Percentiles rank a stretch among this genome's conserved stretches.
These are phyloP conservation scores for Bremia lactucae DNA, from an alignment of 352 stramenopile genomes.

Conservation along the genomic window DNA sequence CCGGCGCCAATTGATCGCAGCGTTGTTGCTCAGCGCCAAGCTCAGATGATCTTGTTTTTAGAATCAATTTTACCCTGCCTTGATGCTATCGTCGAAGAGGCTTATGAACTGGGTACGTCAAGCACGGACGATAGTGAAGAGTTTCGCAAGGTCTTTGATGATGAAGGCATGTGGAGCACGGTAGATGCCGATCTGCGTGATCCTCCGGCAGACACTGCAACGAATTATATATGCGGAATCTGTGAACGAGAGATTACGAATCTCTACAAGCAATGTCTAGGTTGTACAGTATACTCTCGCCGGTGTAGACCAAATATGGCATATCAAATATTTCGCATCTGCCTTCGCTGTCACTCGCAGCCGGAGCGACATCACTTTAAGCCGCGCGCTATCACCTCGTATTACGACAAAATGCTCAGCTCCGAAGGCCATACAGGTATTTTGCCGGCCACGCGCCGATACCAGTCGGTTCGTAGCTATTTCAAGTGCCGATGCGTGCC, in stretches of 20 bases:
- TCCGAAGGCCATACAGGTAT: constrained; percentile 67
- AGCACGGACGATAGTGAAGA: constrained; percentile 60
- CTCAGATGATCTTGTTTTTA: constrained; percentile 74
- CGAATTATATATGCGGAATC: constrained; percentile 55
- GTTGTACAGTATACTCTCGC: constrained; percentile 57
- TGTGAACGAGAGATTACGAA: constrained; percentile 72
- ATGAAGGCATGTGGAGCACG: constrained; percentile 60
- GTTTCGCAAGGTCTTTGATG: constrained; percentile 64
- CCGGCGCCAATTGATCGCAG: constrained; percentile 33
- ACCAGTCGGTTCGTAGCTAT: constrained; percentile 52
- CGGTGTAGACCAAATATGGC: constrained; percentile 47
- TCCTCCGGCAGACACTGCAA: constrained; percentile 17
- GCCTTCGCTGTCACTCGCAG: constrained; percentile 58
- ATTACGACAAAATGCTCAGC: constrained; percentile 58
- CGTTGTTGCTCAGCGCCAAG: constrained; percentile 51
- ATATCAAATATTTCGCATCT: constrained; percentile 59
- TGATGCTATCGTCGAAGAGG: constrained; percentile 66
- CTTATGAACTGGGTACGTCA: constrained; percentile 46
- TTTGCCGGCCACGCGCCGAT: constrained; percentile 46
- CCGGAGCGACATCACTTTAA: constrained; percentile 70
- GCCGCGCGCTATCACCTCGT: constrained; percentile 39
- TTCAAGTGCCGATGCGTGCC: constrained; percentile 64
- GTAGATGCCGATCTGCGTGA: constrained; percentile 48
- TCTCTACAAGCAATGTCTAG: constrained; percentile 78
- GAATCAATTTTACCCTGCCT: constrained; percentile 72